phyloP scores from a whole-genome alignment of 73 alveolate genomes.

The Paramecium pentaurelia region DNA sequence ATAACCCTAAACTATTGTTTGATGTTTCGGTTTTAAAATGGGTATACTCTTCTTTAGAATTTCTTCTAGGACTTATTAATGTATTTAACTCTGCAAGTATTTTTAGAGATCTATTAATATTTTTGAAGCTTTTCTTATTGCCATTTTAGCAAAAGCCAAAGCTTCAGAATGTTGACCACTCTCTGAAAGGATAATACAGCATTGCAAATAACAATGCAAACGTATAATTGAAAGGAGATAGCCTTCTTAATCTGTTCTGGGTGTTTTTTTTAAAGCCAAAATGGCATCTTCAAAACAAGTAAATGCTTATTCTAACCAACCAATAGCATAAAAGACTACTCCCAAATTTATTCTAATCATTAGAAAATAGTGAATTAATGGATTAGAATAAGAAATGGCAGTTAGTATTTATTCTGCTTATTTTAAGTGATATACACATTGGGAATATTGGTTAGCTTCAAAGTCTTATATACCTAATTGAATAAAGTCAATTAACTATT shows the following conservation, averaged over 20 bases:
- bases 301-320: constrained; percentile 40
- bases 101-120: background rate
- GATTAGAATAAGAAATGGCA: background rate
- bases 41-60: background rate
- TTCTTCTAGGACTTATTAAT: background rate
- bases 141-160: background rate
- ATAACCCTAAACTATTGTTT: background rate
- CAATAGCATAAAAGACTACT: background rate
- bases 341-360: constrained; percentile 27
- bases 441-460: background rate
- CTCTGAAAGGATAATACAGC: constrained; percentile 41
- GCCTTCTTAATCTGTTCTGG: background rate
- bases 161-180: constrained; percentile 37
- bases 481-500: constrained; percentile 2
- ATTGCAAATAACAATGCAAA: constrained; percentile 15
- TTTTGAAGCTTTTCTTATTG: background rate
- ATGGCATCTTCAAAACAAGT: constrained; percentile 50
- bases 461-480: constrained; percentile 2
- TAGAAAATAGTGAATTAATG: background rate
- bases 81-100: background rate
- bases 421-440: constrained; percentile 2
- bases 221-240: background rate
- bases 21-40: background rate
- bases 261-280: constrained; percentile 11
- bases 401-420: constrained; percentile 50